Evolutionary conservation across 169 alveolate species (phyloP).

Genomic region (Blepharisma undulans): DNA sequence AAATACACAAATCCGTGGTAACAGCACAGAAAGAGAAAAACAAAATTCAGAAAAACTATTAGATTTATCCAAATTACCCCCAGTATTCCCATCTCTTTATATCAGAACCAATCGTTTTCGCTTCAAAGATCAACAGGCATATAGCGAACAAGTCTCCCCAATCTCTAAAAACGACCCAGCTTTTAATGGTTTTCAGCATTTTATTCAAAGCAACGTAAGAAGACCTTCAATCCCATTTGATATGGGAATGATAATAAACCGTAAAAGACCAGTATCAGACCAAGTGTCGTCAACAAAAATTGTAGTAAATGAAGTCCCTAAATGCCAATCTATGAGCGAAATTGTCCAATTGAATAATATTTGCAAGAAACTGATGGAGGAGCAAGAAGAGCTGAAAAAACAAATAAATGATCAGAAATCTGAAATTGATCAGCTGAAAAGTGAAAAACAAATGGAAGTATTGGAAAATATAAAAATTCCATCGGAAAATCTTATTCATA

Average conservation of each 20-base stretch:
- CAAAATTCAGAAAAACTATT: neutral
- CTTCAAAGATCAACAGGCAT: neutral
- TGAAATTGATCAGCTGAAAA: neutral
- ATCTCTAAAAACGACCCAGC: neutral
- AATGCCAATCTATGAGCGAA: neutral
- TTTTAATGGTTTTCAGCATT: neutral
- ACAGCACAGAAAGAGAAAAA: neutral
- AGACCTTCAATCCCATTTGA: neutral
- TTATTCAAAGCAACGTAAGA: neutral
- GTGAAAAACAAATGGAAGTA: neutral
- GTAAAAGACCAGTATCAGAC: neutral
- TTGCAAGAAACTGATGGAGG: neutral
- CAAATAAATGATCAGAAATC: neutral
- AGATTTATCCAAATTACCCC: neutral
- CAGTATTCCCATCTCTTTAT: neutral
- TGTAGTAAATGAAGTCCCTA: neutral
- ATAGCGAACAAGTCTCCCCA: neutral
- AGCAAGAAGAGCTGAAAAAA: neutral
- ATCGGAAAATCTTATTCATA: neutral
- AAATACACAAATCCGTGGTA: neutral
- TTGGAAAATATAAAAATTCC: neutral
- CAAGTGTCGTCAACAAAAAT: neutral
- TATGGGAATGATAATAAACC: neutral
- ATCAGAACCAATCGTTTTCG: neutral
- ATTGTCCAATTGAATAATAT: neutral